Conservation (phyloP, 306 rosid species). For the Biancaea sappan region DNA sequence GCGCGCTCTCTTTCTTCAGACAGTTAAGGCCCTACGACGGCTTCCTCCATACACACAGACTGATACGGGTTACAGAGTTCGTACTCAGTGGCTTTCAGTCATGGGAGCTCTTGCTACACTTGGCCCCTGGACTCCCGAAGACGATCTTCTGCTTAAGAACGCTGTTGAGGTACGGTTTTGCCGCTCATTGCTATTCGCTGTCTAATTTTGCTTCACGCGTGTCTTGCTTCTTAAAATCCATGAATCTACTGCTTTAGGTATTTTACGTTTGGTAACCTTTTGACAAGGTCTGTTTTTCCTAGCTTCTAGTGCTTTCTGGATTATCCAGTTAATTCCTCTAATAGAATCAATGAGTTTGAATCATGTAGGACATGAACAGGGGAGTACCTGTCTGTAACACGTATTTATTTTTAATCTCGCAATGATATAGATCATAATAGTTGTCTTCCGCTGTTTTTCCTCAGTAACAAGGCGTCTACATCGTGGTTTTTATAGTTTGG, state of each 20-base stretch:
- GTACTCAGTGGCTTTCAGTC: not conserved
- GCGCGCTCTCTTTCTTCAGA: not conserved
- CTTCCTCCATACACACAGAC: not conserved
- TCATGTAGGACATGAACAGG: not conserved
- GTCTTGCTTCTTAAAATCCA: not conserved
- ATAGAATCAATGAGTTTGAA: not conserved
- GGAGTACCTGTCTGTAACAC: no score
- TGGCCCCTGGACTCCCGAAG: constrained; percentile 67
- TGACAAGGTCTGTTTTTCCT: not conserved
- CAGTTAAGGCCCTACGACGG: not conserved
- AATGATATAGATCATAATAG: no score
- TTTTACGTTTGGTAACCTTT: not conserved
- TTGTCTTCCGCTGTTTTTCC: not conserved
- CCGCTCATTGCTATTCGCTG: constrained; percentile 9
- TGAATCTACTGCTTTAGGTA: not conserved
- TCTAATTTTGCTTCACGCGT: not conserved
- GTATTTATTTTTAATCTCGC: no score
- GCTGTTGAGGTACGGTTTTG: constrained; percentile 67
- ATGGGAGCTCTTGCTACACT: constrained; percentile 82
- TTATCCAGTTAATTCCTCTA: not conserved
- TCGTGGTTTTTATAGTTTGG: not conserved
- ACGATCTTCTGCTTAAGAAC: constrained; percentile 79
- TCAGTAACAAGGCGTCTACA: not conserved
- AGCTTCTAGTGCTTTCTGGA: not conserved
- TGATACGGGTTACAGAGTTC: not conserved